Base-by-base conservation (phyloP, 768 basidiomycete species). In the Hygrocybe punicea region DNA sequence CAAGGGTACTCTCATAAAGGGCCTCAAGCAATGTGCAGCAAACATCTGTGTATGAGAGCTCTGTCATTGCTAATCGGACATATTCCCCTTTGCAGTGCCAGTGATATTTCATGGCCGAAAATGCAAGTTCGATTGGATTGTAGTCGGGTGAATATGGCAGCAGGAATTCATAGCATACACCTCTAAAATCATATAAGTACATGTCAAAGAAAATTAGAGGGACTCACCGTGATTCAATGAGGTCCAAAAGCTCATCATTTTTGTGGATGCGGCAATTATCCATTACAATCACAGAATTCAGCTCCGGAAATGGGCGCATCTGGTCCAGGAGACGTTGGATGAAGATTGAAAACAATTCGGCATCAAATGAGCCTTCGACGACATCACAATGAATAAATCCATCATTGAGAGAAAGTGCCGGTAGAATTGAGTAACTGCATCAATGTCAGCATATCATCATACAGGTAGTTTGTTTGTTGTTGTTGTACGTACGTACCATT, bases 191-290 rank as follows among this genome's bases (percentile, higher is more conserved):
- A 10, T 59, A 60, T n/a, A 29, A 17, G 21, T 23, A 53, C 19
- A 37, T 17, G n/a, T 17, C 10, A 34, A 21, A 23, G 9, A 14
- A 34, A 7, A 17, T 14, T n/a, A 39, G 21, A 55, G n/a, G 3
- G 25, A 44, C 53, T 14, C 23, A 47, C 53, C 53, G 29, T 45
- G 29, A 34, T 17, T 13, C 17, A 25, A 55, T 55, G 19, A 55
- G 39, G n/a, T 34, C 44, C 14, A 36, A 19, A 21, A 55, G 21
- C 11, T 29, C n/a, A 13, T 29, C 40, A 23, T 55, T 14, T 29
- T 55, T 55, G 55, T 78, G 76, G 6, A 75, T 78, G 0, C 60
- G 45, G 47, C 74, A 76, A 60, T 75, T 77, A 51, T 77, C 73
- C 49, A 73, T 59, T 4, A 75, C 53, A 13, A 77, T 60, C 17